Percentiles rank a stretch among this genome's conserved stretches.
phyloP scores from a whole-genome alignment of 208 protist species.

The Leishmania major region DNA sequence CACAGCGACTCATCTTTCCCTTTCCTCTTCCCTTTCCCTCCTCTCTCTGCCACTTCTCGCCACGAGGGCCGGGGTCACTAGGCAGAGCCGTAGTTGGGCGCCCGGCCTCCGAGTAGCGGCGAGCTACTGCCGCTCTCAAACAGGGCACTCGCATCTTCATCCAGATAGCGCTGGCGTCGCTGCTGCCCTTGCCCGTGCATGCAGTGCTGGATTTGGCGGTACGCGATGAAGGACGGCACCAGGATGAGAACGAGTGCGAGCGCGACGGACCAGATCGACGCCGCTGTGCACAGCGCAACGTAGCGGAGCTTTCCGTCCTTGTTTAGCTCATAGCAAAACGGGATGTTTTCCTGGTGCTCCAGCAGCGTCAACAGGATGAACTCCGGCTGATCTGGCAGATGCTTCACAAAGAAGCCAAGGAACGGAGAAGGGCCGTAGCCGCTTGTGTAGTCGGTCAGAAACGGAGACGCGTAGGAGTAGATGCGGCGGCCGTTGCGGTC shows the following conservation, averaged over 20 bases:
- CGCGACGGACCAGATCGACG: slow-evolving; percentile 65
- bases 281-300: slow-evolving; percentile 79
- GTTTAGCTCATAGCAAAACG: slow-evolving; percentile 87
- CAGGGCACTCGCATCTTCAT: background rate
- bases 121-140: slow-evolving; percentile 14
- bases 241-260: slow-evolving; percentile 41
- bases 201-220: slow-evolving; percentile 31
- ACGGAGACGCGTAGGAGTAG: slow-evolving; percentile 72
- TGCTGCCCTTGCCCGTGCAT: slow-evolving; percentile 8
- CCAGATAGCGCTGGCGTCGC: slow-evolving; percentile 3
- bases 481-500: slow-evolving; percentile 81
- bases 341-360: slow-evolving; percentile 80
- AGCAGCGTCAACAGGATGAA: slow-evolving; percentile 76
- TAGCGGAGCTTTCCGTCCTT: slow-evolving; percentile 73
- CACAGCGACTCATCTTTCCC: background rate
- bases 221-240: slow-evolving; percentile 34
- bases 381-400: slow-evolving; percentile 86
- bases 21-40: background rate
- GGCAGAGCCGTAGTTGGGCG: slow-evolving; percentile 32
- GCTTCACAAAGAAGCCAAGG: slow-evolving; percentile 69
- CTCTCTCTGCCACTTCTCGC: background rate
- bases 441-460: slow-evolving; percentile 40
- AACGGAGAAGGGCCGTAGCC: slow-evolving; percentile 48
- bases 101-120: slow-evolving; percentile 19
- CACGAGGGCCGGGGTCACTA: background rate